Evolutionary conservation across 495 filamentous ascomycete species (phyloP).

Genomic region (Hypoxylon crocopeplum): DNA sequence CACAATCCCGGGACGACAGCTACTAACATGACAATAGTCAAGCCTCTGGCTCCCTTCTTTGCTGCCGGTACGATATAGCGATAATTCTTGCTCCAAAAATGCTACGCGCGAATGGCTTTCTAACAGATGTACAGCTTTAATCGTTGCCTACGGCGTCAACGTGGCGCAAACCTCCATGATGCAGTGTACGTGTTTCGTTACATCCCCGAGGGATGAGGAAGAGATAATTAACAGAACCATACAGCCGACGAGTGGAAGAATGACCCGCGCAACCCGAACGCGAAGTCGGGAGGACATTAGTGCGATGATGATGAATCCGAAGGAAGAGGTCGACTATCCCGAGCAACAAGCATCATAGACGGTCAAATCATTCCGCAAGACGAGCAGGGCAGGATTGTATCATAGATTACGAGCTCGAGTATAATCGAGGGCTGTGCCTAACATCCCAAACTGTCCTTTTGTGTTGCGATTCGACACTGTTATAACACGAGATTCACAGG

Average conservation of each 20-base stretch:
- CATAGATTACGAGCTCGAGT: constrained; percentile 37
- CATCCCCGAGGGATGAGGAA: background rate
- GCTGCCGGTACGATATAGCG: constrained; percentile 76
- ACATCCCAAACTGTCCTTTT: constrained; percentile 19
- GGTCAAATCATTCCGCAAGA: constrained; percentile 28
- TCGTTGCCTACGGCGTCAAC: constrained; percentile 90
- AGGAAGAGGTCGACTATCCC: constrained; percentile 8
- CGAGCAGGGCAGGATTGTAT: constrained; percentile 37
- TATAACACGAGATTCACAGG: background rate
- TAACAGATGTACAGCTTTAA: constrained; percentile 61
- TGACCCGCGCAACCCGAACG: constrained; percentile 88
- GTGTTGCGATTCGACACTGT: background rate
- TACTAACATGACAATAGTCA: constrained; percentile 62
- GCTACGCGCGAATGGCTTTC: background rate
- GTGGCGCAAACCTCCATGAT: constrained; percentile 71
- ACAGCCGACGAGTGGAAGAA: constrained; percentile 92
- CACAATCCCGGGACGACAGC: constrained; percentile 10
- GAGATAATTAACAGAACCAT: constrained; percentile 35
- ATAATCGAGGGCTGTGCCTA: constrained; percentile 23
- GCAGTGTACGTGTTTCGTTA: constrained; percentile 65
- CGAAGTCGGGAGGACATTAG: constrained; percentile 58
- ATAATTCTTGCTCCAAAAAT: background rate
- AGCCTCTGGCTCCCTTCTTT: constrained; percentile 91
- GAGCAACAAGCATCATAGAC: constrained; percentile 30
- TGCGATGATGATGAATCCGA: constrained; percentile 37